Percentiles rank a stretch among this genome's conserved stretches.
Conservation (phyloP, 768 basidiomycete genomes). For the Boletus barrowsii region DNA sequence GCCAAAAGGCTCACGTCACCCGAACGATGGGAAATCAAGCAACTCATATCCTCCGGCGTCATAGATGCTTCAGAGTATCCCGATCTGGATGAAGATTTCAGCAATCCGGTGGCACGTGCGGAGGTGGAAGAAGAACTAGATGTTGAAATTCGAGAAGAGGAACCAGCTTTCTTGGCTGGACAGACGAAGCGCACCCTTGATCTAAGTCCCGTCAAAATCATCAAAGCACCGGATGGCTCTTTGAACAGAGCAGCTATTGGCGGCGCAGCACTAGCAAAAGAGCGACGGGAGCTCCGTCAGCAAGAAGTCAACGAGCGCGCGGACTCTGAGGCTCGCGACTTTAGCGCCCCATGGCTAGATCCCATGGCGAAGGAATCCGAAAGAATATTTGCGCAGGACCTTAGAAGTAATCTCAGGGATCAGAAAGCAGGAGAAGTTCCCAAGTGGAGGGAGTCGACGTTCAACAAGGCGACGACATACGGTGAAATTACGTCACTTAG, state of each 20-base stretch:
- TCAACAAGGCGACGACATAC: constrained; percentile 94
- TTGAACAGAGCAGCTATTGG: constrained; percentile 93
- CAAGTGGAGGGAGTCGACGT: constrained; percentile 87
- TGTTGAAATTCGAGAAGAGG: constrained; percentile 95
- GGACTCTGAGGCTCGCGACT: constrained; percentile 91
- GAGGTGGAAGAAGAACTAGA: constrained; percentile 97
- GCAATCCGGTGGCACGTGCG: constrained; percentile 68
- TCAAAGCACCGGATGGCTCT: constrained; percentile 98
- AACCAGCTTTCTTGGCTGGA: constrained; percentile 92
- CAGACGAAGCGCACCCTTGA: constrained; percentile 96
- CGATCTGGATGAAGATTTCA: constrained; percentile 84
- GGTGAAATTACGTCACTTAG: constrained; percentile 88
- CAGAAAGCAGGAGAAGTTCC: constrained; percentile 82
- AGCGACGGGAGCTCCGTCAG: constrained; percentile 89
- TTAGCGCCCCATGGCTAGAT: constrained; percentile 96
- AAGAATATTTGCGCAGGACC: constrained; percentile 88
- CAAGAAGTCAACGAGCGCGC: constrained; percentile 94
- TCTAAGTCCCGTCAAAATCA: constrained; percentile 94
- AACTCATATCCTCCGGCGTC: constrained; percentile 93
- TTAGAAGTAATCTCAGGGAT: constrained; percentile 76
- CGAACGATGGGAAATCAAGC: constrained; percentile 99
- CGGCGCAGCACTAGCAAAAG: constrained; percentile 91
- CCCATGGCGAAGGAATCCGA: constrained; percentile 92
- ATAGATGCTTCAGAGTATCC: constrained; percentile 92
- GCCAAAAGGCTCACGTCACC: constrained; percentile 92